Evolutionary conservation across 176 grass and related monocot genomes (phyloP), one percentile per base, ranked within the genome.

Genomic region (Rhynchospora tenuis): DNA sequence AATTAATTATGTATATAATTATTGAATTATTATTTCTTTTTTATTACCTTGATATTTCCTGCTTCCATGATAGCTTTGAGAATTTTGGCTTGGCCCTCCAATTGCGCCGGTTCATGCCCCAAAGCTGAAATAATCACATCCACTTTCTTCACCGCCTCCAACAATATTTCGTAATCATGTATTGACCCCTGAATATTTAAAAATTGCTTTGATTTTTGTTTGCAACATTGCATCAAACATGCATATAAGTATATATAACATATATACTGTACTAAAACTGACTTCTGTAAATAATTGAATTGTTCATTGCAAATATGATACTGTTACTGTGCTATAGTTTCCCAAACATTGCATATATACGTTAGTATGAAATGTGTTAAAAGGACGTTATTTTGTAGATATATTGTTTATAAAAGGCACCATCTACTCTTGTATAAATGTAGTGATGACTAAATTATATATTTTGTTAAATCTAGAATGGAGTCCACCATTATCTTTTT

Each of bases 41-140:
- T 38, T 38, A 17, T 67, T 82, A 82, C 80, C 59, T 82, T 82
- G 29, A 82, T 23, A 63, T 82, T 82, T 20, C 81, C 61, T 14
- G 46, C 81, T 54, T 84, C 81, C 38, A 65, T 72, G 81, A 73
- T 73, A 56, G 61, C 64, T 13, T 84, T 70, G 12, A 84, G n/a
- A 45, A 84, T 84, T 24, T 71, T 73, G 9, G 19, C 33, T 54
- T 84, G 64, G 27, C 48, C 19, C n/a, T 58, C 33, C 10, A 73
- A 56, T 31, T 84, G 81, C 56, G 17, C 47, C 11, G 24, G 50
- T 26, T 77, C 42, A 50, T 77, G 72, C 50, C 81, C 81, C 29
- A 84, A 28, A 0, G 47, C 38, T 0, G 61, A 84, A n/a, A 84
- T 72, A 5, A 84, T 24, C 9, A 84, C 64, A 29, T 84, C 81